A percentile compares a stretch with the other conserved stretches of the same genome.
Conservation (phyloP, 768 basidiomycete genomes). For the Cyclocybe aegerita region DNA sequence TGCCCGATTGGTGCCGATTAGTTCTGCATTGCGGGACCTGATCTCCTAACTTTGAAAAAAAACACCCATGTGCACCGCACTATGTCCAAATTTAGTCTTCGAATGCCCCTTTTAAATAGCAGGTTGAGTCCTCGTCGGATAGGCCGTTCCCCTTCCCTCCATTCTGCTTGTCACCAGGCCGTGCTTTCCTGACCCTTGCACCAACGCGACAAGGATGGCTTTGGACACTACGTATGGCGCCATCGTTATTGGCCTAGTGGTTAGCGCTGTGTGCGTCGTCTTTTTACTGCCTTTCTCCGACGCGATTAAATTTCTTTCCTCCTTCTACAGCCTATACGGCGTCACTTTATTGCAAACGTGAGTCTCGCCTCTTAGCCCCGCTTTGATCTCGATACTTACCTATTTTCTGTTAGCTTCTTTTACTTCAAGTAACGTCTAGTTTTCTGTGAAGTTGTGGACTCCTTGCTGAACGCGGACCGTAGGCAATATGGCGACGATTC, state of each 20-base stretch:
- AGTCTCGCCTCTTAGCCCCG: slow-evolving; percentile 10
- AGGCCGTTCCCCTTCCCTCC: too few relatives aligned
- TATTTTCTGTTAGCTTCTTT: slow-evolving; percentile 29
- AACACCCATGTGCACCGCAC: too few relatives aligned
- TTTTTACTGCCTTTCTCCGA: background rate
- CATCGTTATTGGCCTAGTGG: slow-evolving; percentile 44
- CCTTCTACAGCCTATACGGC: slow-evolving; percentile 40
- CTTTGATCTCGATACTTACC: background rate
- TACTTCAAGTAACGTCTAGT: slow-evolving; percentile 35
- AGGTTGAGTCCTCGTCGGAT: too few relatives aligned
- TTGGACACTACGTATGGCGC: slow-evolving; percentile 45
- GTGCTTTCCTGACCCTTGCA: slow-evolving; percentile 33
- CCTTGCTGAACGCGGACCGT: background rate
- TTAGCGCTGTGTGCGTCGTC: slow-evolving; percentile 39
- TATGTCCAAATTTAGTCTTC: too few relatives aligned
- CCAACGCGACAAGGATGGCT: slow-evolving; percentile 34
- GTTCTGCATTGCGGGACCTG: too few relatives aligned
- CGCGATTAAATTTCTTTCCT: background rate
- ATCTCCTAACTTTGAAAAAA: too few relatives aligned
- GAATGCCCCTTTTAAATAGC: too few relatives aligned
- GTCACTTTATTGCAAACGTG: slow-evolving; percentile 45
- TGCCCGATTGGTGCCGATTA: too few relatives aligned
- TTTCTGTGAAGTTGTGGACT: background rate
- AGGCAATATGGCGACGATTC: slow-evolving; percentile 43
- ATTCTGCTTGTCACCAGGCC: background rate